phyloP scores from a whole-genome alignment of 306 rosid genomes.

The Spatholobus suberectus region DNA sequence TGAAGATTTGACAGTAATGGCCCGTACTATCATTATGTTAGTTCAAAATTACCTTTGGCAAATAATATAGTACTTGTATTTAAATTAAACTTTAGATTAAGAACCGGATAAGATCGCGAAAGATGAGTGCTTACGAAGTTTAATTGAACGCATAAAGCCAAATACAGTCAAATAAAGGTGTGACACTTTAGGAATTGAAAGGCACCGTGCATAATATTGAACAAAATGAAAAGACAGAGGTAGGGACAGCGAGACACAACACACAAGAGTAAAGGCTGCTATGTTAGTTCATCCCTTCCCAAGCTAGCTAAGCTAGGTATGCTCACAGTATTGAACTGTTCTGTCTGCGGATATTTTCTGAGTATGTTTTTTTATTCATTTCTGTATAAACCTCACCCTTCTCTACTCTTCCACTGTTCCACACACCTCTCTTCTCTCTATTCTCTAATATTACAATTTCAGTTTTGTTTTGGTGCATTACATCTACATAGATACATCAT shows the following conservation, averaged over 20 bases:
- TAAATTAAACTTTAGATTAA: too few relatives aligned
- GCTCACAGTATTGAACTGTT: neutral
- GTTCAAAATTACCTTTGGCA: too few relatives aligned
- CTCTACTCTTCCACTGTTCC: neutral
- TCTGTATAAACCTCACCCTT: neutral
- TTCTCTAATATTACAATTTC: neutral
- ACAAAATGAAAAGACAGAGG: neutral
- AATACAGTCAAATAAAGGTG: neutral
- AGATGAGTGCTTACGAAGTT: too few relatives aligned
- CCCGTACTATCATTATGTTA: too few relatives aligned
- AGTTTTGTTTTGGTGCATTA: neutral
- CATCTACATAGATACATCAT: conserved; percentile 3
- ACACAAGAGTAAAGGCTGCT: neutral
- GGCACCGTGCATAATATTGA: neutral
- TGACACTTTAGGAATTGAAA: neutral
- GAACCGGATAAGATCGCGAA: too few relatives aligned
- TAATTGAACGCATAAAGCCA: too few relatives aligned
- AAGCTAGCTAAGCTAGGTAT: too few relatives aligned
- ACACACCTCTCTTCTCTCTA: neutral
- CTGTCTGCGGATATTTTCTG: neutral
- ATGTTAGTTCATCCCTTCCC: conserved; percentile 7
- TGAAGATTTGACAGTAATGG: too few relatives aligned
- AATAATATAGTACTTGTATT: too few relatives aligned
- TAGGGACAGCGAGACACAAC: neutral
- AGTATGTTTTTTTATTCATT: neutral